Conservation (phyloP, 108 stramenopile species). For the Schizochytrium sp. region DNA sequence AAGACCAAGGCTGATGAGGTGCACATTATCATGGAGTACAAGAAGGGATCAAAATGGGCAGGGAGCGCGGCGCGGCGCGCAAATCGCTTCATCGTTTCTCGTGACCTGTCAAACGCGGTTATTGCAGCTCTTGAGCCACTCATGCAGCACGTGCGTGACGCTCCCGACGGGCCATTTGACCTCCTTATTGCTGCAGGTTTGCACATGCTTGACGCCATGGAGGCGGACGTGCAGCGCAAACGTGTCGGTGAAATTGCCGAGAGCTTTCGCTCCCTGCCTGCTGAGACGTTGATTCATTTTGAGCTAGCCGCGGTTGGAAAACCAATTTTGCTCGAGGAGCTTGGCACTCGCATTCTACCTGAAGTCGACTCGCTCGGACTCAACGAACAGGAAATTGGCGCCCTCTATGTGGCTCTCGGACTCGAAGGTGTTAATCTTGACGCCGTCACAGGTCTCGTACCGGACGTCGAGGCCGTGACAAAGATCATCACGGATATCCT, state of each 20-base stretch:
- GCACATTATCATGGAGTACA: not conserved
- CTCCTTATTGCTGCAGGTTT: not conserved
- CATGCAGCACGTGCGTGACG: not conserved
- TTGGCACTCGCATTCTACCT: not conserved
- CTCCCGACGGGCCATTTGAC: not conserved
- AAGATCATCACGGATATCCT: not conserved
- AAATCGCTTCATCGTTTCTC: not conserved
- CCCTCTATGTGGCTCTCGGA: not conserved
- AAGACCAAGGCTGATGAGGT: not conserved
- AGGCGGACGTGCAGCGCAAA: not conserved
- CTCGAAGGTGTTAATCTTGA: not conserved
- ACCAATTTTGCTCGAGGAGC: not conserved
- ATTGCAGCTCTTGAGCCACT: not conserved
- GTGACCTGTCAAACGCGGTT: not conserved
- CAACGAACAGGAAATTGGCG: not conserved
- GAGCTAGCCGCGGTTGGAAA: not conserved
- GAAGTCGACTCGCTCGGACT: not conserved
- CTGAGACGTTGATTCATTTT: not conserved
- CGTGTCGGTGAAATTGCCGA: not conserved
- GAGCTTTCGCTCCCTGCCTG: not conserved
- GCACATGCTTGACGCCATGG: constrained; percentile 13
- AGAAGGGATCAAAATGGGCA: not conserved
- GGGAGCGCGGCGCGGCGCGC: not conserved
- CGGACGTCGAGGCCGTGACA: not conserved
- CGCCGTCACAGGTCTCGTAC: not conserved